Evolutionary conservation across 176 grass and related monocot genomes (phyloP).

Genomic region (Lolium perenne): DNA sequence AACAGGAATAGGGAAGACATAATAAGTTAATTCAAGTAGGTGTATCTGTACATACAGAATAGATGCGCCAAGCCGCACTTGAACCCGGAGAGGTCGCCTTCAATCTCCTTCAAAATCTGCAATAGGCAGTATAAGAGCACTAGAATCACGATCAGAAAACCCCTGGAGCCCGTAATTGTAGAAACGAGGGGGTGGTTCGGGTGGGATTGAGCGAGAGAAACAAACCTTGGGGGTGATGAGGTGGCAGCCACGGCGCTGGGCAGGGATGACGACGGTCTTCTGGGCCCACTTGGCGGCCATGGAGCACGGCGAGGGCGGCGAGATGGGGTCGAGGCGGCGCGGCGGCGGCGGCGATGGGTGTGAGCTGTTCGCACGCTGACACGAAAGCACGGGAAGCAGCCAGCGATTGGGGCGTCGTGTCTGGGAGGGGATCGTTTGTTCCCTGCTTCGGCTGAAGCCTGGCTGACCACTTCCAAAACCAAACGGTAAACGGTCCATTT

Average conservation of each 20-base stretch:
- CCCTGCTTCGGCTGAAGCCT: background rate
- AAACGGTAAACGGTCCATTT: too few relatives aligned
- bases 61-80: slow-evolving; percentile 92
- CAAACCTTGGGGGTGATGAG: slow-evolving; percentile 83
- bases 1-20: background rate
- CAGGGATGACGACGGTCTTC: slow-evolving; percentile 86
- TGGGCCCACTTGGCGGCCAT: slow-evolving; percentile 98
- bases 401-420: slow-evolving; percentile 8
- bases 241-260: slow-evolving; percentile 87
- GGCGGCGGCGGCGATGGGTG: slow-evolving; percentile 7
- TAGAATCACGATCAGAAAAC: slow-evolving; percentile 2
- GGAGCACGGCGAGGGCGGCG: background rate
- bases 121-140: background rate
- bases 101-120: slow-evolving; percentile 85
- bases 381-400: slow-evolving; percentile 12
- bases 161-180: background rate
- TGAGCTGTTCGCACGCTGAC: background rate
- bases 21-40: background rate
- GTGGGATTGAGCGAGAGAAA: background rate
- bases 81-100: slow-evolving; percentile 79
- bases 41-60: slow-evolving; percentile 70
- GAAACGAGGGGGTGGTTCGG: background rate
- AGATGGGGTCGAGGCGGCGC: background rate
- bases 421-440: slow-evolving; percentile 2
- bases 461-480: too few relatives aligned